These are phyloP conservation scores for Calocera viscosa DNA, from an alignment of 768 basidiomycete genomes.

Conservation along the genomic window DNA sequence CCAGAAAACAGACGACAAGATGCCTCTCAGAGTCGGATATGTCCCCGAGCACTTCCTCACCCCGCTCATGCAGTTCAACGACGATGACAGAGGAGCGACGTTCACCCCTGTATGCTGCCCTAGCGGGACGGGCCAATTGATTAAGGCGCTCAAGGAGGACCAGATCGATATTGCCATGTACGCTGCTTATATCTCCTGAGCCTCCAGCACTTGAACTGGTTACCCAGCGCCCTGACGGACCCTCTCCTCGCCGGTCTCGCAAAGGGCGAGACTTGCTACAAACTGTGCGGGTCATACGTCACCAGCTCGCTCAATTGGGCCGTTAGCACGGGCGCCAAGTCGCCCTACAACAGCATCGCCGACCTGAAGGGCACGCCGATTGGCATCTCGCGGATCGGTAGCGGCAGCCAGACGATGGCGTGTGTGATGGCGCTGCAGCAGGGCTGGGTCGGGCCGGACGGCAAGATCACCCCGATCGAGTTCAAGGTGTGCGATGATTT, in stretches of 20 bases:
- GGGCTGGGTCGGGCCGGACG: conserved; percentile 53
- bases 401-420: conserved; percentile 90
- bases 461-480: conserved; percentile 20
- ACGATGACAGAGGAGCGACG: conserved; percentile 51
- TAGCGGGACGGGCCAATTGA: conserved; percentile 82
- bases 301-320: conserved; percentile 87
- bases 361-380: conserved; percentile 71
- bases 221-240: conserved; percentile 69
- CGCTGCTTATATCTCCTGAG: conserved; percentile 18
- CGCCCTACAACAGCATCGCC: conserved; percentile 52
- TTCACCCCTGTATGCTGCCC: conserved; percentile 85
- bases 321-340: conserved; percentile 73
- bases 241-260: conserved; percentile 84
- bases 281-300: conserved; percentile 86
- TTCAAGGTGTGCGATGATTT: conserved; percentile 80
- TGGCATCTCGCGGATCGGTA: conserved; percentile 82
- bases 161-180: conserved; percentile 78
- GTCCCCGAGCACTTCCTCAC: conserved; percentile 86
- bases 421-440: conserved; percentile 86
- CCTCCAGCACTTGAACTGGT: not conserved
- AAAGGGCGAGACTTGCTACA: conserved; percentile 76
- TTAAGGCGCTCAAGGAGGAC: conserved; percentile 56
- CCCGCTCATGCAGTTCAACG: conserved; percentile 76
- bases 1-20: not conserved
- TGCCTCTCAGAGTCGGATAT: conserved; percentile 15